A percentile compares a stretch with the other conserved stretches of the same genome.
These are phyloP conservation scores for Penicillium sp. DNA, from an alignment of 2,329 filamentous ascomycete species.

Conservation along the genomic window DNA sequence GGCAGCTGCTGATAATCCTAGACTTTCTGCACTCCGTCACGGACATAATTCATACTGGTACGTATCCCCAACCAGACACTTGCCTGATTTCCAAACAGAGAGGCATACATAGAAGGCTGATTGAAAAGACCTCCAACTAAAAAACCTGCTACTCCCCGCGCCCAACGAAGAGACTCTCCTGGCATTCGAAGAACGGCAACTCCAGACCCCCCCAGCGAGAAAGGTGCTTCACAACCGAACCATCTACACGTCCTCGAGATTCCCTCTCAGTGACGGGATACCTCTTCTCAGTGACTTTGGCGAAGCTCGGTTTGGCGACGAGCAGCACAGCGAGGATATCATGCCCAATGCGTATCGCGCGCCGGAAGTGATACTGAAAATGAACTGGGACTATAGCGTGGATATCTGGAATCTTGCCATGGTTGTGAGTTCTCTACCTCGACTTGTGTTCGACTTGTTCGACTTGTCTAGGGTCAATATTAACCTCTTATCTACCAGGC, in stretches of 20 bases:
- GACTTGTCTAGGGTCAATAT: no score
- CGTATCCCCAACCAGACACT: not conserved
- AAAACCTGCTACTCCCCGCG: conserved; percentile 45
- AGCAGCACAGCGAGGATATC: conserved; percentile 31
- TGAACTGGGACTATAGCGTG: conserved; percentile 33
- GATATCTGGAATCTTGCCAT: conserved; percentile 43
- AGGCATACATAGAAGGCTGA: no score
- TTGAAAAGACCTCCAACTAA: conserved; percentile 41
- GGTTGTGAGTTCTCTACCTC: conserved; percentile 22
- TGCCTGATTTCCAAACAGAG: conserved; percentile 9
- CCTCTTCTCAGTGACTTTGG: conserved; percentile 33
- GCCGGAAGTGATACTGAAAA: conserved; percentile 38
- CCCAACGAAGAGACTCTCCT: conserved; percentile 36
- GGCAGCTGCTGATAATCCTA: conserved; percentile 40
- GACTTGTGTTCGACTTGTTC: not conserved
- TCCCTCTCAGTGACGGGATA: conserved; percentile 21
- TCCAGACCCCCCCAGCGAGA: conserved; percentile 37
- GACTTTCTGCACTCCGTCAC: conserved; percentile 47
- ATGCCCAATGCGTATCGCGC: conserved; percentile 42
- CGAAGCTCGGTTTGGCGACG: conserved; percentile 29
- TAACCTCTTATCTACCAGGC: not conserved
- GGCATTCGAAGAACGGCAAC: conserved; percentile 40
- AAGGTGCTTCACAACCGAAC: conserved; percentile 30
- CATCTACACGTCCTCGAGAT: conserved; percentile 31
- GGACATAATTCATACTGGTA: conserved; percentile 46